phyloP scores from a whole-genome alignment of 768 basidiomycete genomes.

The Tylopilus balloui region DNA sequence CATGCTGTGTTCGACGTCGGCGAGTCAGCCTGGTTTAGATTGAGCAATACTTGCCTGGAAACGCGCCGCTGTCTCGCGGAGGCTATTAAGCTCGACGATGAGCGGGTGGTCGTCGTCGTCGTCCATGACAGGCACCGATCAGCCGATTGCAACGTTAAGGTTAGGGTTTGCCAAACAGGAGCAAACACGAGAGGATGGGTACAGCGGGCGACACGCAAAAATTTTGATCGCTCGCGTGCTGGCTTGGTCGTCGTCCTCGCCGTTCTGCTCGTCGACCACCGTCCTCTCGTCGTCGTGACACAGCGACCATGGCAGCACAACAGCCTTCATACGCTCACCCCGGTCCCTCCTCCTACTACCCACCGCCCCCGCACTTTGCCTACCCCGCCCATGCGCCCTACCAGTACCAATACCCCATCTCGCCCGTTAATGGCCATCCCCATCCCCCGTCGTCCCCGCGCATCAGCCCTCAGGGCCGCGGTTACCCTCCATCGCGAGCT shows the following conservation, averaged over 20 bases:
- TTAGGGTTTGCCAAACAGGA: constrained; percentile 21
- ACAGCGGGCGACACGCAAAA: neutral
- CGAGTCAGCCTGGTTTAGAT: neutral
- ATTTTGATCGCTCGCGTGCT: constrained; percentile 13
- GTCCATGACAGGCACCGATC: neutral
- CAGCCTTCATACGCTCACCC: constrained; percentile 28
- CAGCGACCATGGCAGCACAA: constrained; percentile 20
- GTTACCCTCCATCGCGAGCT: constrained; percentile 35
- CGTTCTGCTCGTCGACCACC: constrained; percentile 8
- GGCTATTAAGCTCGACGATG: constrained; percentile 43
- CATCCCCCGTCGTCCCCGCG: constrained; percentile 31
- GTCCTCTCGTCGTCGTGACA: neutral
- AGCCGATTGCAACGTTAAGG: neutral
- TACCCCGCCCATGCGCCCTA: constrained; percentile 28
- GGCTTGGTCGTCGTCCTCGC: constrained; percentile 5
- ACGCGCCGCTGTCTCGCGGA: constrained; percentile 42
- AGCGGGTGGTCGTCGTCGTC: constrained; percentile 39
- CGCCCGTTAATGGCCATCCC: constrained; percentile 22
- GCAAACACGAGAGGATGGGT: constrained; percentile 13
- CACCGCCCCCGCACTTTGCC: constrained; percentile 31
- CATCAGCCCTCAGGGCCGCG: constrained; percentile 23
- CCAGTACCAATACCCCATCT: constrained; percentile 39
- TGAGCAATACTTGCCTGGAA: constrained; percentile 40
- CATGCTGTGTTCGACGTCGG: constrained; percentile 44
- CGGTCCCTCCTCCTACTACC: constrained; percentile 27